These are phyloP conservation scores for Lodderomyces parapsilosis DNA, from an alignment of 1,139 yeast species.

Conservation along the genomic window DNA sequence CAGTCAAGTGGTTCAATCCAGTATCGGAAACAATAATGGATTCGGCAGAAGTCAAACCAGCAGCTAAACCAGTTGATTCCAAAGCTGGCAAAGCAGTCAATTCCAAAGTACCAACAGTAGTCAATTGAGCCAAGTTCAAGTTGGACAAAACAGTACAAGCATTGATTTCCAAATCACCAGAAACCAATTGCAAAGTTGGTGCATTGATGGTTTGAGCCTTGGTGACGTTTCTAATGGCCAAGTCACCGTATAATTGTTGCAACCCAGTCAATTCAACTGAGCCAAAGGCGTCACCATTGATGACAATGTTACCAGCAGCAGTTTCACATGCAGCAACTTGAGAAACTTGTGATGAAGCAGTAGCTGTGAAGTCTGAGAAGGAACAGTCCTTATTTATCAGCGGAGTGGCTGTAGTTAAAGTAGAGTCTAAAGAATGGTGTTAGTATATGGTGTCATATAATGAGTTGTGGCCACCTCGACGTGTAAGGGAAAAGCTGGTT, in stretches of 20 bases:
- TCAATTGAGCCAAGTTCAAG: conserved; percentile 74
- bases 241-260: conserved; percentile 73
- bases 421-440: conserved; percentile 32
- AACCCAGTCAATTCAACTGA: conserved; percentile 56
- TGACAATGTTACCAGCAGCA: conserved; percentile 73
- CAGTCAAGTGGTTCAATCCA: conserved; percentile 71
- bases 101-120: conserved; percentile 75
- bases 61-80: conserved; percentile 62
- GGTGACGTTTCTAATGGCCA: conserved; percentile 66
- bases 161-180: conserved; percentile 64
- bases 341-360: conserved; percentile 78
- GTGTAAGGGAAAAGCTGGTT: too few relatives aligned
- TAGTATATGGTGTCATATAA: neutral
- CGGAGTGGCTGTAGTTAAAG: conserved; percentile 51
- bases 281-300: conserved; percentile 59
- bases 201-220: conserved; percentile 66
- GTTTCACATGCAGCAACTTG: conserved; percentile 71
- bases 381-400: conserved; percentile 56
- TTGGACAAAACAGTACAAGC: conserved; percentile 66
- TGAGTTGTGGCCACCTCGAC: too few relatives aligned
- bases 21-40: conserved; percentile 83
- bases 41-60: conserved; percentile 75
- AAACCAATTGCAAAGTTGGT: conserved; percentile 70
- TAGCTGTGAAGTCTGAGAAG: conserved; percentile 58
- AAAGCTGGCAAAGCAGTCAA: conserved; percentile 87